A percentile compares a stretch with the other conserved stretches of the same genome.
Evolutionary conservation across 441 rosid species (phyloP).

Genomic region (Euphorbia corollata): DNA sequence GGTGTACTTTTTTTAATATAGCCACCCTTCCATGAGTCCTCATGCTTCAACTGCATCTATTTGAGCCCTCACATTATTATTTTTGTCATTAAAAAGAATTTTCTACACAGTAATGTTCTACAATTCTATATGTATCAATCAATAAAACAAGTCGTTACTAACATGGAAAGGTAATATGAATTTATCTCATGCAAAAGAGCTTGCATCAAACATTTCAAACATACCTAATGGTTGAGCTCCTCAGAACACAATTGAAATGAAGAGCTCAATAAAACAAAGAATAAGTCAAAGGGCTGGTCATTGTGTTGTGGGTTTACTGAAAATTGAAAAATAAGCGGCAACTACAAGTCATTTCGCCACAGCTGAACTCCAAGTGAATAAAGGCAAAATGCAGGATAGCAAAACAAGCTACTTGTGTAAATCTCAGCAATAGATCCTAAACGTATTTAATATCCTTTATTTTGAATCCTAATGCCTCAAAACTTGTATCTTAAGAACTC

Average conservation of each 20-base stretch:
- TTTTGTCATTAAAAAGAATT: neutral
- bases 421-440: neutral
- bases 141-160: neutral
- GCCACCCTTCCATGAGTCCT: neutral
- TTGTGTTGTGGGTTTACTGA: neutral
- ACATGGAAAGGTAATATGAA: neutral
- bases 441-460: neutral
- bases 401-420: neutral
- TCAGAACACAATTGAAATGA: neutral
- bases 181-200: neutral
- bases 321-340: neutral
- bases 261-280: neutral
- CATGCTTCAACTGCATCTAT: neutral
- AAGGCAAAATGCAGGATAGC: conserved; percentile 1
- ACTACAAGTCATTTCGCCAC: neutral
- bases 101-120: neutral
- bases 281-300: neutral
- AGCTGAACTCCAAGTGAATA: neutral
- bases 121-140: neutral
- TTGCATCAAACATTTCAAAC: neutral
- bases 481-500: too few species aligned
- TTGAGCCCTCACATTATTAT: neutral
- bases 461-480: too few species aligned
- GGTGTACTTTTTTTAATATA: too few species aligned
- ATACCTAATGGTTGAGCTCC: neutral